Percentiles rank a stretch among this genome's conserved stretches.
Evolutionary conservation across 768 basidiomycete species (phyloP).

Genomic region (Russula brevipes): DNA sequence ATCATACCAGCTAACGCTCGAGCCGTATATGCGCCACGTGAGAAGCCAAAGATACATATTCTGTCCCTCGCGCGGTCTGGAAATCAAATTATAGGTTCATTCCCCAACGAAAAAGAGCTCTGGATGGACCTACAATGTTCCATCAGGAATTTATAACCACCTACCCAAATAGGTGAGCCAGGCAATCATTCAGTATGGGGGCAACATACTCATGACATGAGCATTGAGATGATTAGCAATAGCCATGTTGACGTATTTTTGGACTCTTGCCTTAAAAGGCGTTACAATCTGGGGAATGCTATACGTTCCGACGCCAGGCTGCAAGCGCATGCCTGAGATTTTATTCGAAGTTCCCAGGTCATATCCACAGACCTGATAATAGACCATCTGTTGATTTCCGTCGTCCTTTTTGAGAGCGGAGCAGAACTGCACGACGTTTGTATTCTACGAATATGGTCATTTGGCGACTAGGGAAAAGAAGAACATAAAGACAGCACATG

Average conservation of each 20-base stretch:
- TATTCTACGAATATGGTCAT: conserved; percentile 43
- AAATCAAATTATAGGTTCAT: background rate
- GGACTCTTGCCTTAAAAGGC: conserved; percentile 47
- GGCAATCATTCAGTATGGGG: background rate
- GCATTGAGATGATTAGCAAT: conserved; percentile 56
- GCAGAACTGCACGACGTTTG: conserved; percentile 64
- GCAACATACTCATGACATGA: conserved; percentile 59
- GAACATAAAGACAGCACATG: background rate
- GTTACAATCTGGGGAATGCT: conserved; percentile 57
- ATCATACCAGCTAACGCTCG: conserved; percentile 72
- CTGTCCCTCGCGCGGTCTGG: conserved; percentile 62
- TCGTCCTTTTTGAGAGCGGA: conserved; percentile 65
- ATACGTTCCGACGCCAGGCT: conserved; percentile 73
- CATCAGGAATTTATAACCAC: conserved; percentile 76
- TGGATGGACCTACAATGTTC: conserved; percentile 50
- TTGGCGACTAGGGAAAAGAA: background rate
- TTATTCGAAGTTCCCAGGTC: background rate
- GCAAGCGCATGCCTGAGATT: background rate
- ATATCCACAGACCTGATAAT: conserved; percentile 53
- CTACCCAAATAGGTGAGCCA: conserved; percentile 33
- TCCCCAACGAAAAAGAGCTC: background rate
- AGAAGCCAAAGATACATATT: conserved; percentile 77
- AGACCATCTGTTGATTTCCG: conserved; percentile 55
- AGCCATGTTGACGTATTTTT: conserved; percentile 54
- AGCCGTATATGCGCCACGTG: conserved; percentile 65